Evolutionary conservation across 2,329 filamentous ascomycete species (phyloP).

Genomic region (Claviceps digitariae): DNA sequence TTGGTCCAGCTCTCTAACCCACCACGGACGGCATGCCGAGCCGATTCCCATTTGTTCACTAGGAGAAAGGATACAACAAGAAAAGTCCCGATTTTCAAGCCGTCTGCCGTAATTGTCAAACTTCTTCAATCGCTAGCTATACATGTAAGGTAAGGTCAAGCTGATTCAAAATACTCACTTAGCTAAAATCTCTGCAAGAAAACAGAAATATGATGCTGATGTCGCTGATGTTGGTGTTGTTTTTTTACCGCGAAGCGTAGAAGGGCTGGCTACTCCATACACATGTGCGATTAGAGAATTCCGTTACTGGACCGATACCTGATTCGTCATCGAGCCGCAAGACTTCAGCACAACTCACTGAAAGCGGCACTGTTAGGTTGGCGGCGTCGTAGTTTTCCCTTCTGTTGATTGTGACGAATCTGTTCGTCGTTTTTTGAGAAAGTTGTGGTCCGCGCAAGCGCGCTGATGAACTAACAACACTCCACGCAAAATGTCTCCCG

Average conservation of each 20-base stretch:
- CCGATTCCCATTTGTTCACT: constrained; percentile 11
- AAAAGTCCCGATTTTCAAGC: not conserved
- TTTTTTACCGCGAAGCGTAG: too few species aligned
- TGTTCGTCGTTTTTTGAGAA: too few species aligned
- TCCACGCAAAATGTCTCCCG: too few species aligned
- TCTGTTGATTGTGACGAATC: too few species aligned
- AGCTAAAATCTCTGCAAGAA: not conserved
- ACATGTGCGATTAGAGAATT: not conserved
- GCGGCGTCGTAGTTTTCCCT: not conserved
- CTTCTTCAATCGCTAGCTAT: too few species aligned
- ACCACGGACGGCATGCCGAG: constrained; percentile 5
- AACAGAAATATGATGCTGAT: not conserved
- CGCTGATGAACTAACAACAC: too few species aligned
- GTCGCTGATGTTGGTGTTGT: not conserved
- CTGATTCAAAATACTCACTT: not conserved
- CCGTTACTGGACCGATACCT: constrained; percentile 1
- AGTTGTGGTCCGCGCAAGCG: too few species aligned
- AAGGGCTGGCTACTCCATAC: not conserved
- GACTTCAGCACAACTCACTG: not conserved
- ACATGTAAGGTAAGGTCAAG: not conserved
- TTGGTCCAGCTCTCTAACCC: not conserved
- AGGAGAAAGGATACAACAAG: constrained; percentile 18
- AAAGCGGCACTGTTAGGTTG: not conserved
- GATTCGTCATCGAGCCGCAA: not conserved
- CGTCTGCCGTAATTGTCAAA: not conserved